Evolutionary conservation across 1,139 yeast genomes (phyloP), one percentile per base, ranked within the genome.

Genomic region (Scheffersomyces stambukii): DNA sequence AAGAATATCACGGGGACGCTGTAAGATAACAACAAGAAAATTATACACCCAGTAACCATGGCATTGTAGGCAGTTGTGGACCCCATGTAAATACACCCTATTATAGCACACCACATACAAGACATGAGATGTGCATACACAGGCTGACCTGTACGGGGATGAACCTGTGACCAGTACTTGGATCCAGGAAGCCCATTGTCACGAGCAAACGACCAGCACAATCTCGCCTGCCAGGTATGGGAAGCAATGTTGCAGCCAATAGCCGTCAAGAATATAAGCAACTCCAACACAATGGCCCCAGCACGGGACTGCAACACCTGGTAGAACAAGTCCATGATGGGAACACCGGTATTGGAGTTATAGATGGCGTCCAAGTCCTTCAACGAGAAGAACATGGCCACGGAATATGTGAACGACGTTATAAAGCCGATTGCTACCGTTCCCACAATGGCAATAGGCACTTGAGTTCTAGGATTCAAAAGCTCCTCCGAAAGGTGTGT

Each of bases 181-280:
- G 69, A 60, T 4, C 58, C 63, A 3, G 67, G 66, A 33, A 64
- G 52, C 1, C 70, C 70, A 25, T 60, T 57, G 56, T 81, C 89
- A 54, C 89, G 74, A 11, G 86, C 68, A 50, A 81, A 82, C 6
- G 88, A 78, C 89, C 89, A 81, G 45, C 83, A 73, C 41, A 80
- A 59, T 50, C 86, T 65, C 25, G 85, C 79, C 57, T 77, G 83
- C 84, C 86, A 78, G 4, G 89, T 80, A 46, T 81, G 88, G 33
- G 81, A 70, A 6, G 83, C 71, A 38, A 80, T 76, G 36, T 77
- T 76, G 52, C 88, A 81, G 21, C 86, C 85, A 45, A 74, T 61
- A 3, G 83, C 80, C 8, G 86, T 79, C 30, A 74, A 59, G 33
- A 77, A 58, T 28, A 80, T 64, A 39, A 81, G 55, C 13, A 70